A percentile compares a stretch with the other conserved stretches of the same genome.
Conservation (phyloP, 1,284 basidiomycete genomes). For the Sporisorium exsertum region DNA sequence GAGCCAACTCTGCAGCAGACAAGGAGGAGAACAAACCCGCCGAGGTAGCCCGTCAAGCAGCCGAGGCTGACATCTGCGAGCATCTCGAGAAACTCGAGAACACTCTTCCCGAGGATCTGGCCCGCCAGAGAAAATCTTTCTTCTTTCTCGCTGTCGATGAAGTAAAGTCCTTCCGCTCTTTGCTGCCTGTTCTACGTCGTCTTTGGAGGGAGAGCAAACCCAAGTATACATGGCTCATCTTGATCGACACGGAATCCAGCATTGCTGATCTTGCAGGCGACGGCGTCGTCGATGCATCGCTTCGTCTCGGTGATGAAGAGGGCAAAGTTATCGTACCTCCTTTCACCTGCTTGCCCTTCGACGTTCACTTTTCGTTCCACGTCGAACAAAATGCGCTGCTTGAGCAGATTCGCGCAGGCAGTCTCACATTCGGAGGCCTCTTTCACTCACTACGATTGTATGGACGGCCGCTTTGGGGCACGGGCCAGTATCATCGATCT, state of each 20-base stretch:
- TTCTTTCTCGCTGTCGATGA: background rate
- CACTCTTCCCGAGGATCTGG: background rate
- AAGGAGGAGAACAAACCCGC: background rate
- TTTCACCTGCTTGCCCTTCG: conserved; percentile 10
- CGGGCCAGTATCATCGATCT: background rate
- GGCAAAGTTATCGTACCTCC: conserved; percentile 10
- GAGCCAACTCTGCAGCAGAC: no score
- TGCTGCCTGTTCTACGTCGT: background rate
- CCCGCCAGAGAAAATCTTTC: background rate
- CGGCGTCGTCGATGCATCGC: no score
- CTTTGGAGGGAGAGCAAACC: background rate
- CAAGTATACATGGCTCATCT: background rate
- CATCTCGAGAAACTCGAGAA: background rate
- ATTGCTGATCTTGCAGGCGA: no score
- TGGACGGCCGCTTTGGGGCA: background rate
- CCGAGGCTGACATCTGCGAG: background rate
- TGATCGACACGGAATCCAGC: no score
- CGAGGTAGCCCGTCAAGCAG: background rate
- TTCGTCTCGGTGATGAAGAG: no score
- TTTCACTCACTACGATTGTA: background rate
- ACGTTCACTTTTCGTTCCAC: conserved; percentile 6
- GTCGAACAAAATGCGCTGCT: background rate
- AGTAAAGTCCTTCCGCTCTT: background rate
- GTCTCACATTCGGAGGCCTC: background rate
- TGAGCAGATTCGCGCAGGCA: background rate